Conservation (phyloP, 352 stramenopile species). For the Lagenidium giganteum region DNA sequence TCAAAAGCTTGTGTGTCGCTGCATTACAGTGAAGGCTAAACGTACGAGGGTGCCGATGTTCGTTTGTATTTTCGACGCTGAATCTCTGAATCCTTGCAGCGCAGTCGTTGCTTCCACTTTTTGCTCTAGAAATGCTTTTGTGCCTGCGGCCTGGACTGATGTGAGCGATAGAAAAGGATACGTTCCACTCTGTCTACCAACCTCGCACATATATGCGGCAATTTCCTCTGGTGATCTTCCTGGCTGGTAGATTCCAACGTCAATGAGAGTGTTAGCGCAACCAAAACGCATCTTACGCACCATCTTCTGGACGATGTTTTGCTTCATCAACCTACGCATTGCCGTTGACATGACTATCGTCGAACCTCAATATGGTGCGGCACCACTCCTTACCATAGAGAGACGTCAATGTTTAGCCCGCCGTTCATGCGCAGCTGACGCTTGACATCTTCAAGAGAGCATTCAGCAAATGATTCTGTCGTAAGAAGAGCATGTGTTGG, state of each 20-base stretch:
- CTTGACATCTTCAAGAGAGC: slow-evolving; percentile 27
- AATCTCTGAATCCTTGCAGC: slow-evolving; percentile 15
- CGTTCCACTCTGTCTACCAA: slow-evolving; percentile 1
- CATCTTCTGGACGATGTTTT: slow-evolving; percentile 40
- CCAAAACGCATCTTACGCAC: slow-evolving; percentile 6
- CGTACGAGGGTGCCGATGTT: slow-evolving; percentile 17
- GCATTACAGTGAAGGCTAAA: no score
- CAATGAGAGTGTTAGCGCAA: background rate
- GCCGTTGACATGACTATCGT: no score
- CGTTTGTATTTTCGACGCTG: slow-evolving; percentile 4
- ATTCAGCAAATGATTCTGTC: slow-evolving; percentile 3
- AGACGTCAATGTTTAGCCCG: slow-evolving; percentile 37
- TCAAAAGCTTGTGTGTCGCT: no score
- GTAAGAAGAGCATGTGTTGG: background rate
- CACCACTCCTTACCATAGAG: slow-evolving; percentile 19
- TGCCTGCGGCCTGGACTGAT: slow-evolving; percentile 21
- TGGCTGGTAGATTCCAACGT: background rate
- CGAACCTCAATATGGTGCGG: background rate
- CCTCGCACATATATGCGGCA: slow-evolving; percentile 31
- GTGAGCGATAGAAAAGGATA: no score
- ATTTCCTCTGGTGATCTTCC: slow-evolving; percentile 22
- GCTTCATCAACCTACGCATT: slow-evolving; percentile 27
- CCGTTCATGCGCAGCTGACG: slow-evolving; percentile 26
- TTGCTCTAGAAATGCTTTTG: slow-evolving; percentile 34
- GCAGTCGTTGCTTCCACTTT: slow-evolving; percentile 19